These are phyloP conservation scores for Ogataea salicorniae DNA, from an alignment of 805 yeast species.

Conservation along the genomic window DNA sequence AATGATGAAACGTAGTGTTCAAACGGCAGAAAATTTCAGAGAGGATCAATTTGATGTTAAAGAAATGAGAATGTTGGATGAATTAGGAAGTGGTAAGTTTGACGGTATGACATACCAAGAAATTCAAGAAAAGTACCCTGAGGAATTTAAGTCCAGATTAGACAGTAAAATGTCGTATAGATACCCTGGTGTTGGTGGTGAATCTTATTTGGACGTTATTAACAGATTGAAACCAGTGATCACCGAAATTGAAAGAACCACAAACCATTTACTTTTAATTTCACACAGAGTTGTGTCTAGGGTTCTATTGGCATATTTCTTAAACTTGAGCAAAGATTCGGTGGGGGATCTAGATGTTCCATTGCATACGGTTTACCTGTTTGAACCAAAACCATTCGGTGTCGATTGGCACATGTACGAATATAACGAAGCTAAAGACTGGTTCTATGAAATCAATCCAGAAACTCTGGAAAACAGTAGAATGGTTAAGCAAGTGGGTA, in stretches of 20 bases:
- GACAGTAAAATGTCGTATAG: conserved; percentile 77
- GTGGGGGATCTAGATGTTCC: conserved; percentile 93
- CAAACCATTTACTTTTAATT: conserved; percentile 76
- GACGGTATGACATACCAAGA: conserved; percentile 93
- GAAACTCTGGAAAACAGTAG: conserved; percentile 42
- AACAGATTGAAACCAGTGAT: conserved; percentile 85
- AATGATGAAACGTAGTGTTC: conserved; percentile 72
- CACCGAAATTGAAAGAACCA: conserved; percentile 87
- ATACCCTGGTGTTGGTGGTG: conserved; percentile 97
- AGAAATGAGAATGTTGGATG: conserved; percentile 90
- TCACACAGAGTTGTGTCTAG: conserved; percentile 91
- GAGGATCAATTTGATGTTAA: conserved; percentile 72
- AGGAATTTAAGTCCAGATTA: conserved; percentile 73
- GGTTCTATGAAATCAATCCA: conserved; percentile 63
- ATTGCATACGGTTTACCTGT: conserved; percentile 79
- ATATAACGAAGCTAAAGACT: conserved; percentile 70
- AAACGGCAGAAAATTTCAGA: conserved; percentile 72
- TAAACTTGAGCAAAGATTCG: conserved; percentile 72
- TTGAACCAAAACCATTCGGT: conserved; percentile 93
- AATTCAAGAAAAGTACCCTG: conserved; percentile 65
- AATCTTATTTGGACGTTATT: conserved; percentile 89
- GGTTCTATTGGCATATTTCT: conserved; percentile 79
- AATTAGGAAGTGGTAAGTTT: conserved; percentile 86
- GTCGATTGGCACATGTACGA: conserved; percentile 90
- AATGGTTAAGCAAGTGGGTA: conserved; percentile 65